Percentiles rank a stretch among this genome's conserved stretches.
Evolutionary conservation across 129 eudicot species (phyloP).

Genomic region (Deinandra increscens): DNA sequence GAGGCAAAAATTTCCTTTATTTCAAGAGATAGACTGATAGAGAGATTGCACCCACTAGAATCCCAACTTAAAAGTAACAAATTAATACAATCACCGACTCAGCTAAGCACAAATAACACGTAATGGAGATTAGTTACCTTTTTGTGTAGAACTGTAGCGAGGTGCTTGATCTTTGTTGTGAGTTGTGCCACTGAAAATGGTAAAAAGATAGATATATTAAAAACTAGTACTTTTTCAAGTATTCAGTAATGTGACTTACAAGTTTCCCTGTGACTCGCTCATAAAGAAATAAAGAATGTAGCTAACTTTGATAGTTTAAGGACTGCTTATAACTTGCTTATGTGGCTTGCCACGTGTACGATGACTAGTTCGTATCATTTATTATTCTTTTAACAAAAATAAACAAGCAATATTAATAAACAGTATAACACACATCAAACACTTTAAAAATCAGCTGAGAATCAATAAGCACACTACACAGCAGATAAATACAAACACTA

Average conservation of each 20-base stretch:
- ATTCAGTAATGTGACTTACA: neutral
- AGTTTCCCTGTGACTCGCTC: neutral
- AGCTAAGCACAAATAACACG: neutral
- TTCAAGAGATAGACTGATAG: too few relatives aligned
- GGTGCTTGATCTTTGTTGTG: conserved; percentile 84
- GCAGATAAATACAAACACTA: neutral
- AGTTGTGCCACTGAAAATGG: conserved; percentile 75
- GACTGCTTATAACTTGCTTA: neutral
- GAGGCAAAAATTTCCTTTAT: too few relatives aligned
- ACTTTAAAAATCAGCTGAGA: neutral
- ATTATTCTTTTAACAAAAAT: too few relatives aligned
- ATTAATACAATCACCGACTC: too few relatives aligned
- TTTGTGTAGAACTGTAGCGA: conserved; percentile 64
- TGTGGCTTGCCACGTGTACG: neutral
- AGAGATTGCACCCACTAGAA: too few relatives aligned
- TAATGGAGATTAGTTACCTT: conserved; percentile 45
- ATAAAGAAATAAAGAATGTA: neutral
- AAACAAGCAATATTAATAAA: too few relatives aligned
- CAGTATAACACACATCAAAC: too few relatives aligned
- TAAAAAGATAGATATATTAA: conserved; percentile 4
- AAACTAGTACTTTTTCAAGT: neutral
- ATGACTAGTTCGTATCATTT: neutral
- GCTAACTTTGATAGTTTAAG: neutral
- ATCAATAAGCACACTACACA: neutral
- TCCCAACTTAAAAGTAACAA: too few relatives aligned